These are phyloP conservation scores for Remersonia thermophila DNA, from an alignment of 2,329 filamentous ascomycete species.

Conservation along the genomic window DNA sequence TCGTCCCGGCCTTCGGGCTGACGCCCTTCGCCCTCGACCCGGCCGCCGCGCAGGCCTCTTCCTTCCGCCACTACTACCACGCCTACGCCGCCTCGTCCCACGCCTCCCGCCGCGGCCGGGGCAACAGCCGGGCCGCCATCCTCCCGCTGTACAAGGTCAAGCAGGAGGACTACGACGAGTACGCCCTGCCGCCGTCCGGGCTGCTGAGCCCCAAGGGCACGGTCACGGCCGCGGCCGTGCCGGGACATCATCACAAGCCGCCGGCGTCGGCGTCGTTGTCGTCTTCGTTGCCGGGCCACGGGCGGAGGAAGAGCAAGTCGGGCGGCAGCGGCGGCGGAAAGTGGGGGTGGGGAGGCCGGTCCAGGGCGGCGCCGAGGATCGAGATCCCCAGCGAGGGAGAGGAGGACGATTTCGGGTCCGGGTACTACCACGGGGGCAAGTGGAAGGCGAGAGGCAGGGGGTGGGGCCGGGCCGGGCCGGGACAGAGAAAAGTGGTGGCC, in stretches of 20 bases:
- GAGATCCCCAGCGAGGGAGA: constrained; percentile 34
- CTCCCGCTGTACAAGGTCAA: constrained; percentile 44
- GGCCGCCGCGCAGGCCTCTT: constrained; percentile 7
- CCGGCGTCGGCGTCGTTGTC: no score
- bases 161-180: constrained; percentile 33
- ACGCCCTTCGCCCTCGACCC: constrained; percentile 41
- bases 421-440: constrained; percentile 30
- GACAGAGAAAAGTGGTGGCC: constrained; percentile 24
- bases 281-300: constrained; percentile 13
- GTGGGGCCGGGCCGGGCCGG: constrained; percentile 13
- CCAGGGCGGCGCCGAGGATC: constrained; percentile 34
- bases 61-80: no score
- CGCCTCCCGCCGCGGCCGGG: not conserved
- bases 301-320: constrained; percentile 15
- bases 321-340: constrained; percentile 19
- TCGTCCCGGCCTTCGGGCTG: constrained; percentile 43
- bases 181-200: constrained; percentile 20
- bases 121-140: constrained; percentile 10
- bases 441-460: constrained; percentile 19
- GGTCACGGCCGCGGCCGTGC: no score
- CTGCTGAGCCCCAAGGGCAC: no score
- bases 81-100: no score
- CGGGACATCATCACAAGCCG: constrained; percentile 20
- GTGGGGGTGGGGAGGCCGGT: constrained; percentile 33
- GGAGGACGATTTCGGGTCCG: constrained; percentile 21